Conservation (phyloP, 192 early-diverging fungal species). For the Backusella australiensis region DNA sequence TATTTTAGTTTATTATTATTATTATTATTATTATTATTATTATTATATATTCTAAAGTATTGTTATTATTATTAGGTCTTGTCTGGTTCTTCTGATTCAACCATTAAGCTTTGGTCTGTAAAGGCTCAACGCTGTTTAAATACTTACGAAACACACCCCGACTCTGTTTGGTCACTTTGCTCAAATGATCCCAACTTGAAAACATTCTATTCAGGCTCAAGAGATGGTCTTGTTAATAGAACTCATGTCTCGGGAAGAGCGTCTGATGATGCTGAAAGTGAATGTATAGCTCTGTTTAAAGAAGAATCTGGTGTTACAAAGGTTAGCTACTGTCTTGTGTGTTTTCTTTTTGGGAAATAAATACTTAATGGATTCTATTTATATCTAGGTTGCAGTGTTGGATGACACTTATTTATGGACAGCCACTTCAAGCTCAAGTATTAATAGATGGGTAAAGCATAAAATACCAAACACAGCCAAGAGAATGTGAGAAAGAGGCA, state of each 20-base stretch:
- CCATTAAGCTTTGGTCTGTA: constrained; percentile 97
- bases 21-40: background rate
- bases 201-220: constrained; percentile 89
- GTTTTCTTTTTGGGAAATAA: constrained; percentile 6
- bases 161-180: constrained; percentile 89
- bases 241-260: constrained; percentile 57
- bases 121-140: constrained; percentile 82
- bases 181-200: constrained; percentile 83
- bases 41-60: background rate
- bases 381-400: constrained; percentile 68
- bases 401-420: constrained; percentile 91
- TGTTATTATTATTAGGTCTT: constrained; percentile 57
- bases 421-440: constrained; percentile 76
- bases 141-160: constrained; percentile 84
- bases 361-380: background rate
- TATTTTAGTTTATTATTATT: background rate
- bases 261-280: constrained; percentile 53
- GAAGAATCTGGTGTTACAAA: constrained; percentile 82
- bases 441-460: constrained; percentile 79
- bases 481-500: background rate
- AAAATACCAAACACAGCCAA: background rate
- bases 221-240: constrained; percentile 91
- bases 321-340: constrained; percentile 33
- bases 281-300: constrained; percentile 86
- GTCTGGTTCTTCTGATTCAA: constrained; percentile 91